phyloP scores from a whole-genome alignment of 2,329 filamentous ascomycete genomes.

The Monosporascus sp. region DNA sequence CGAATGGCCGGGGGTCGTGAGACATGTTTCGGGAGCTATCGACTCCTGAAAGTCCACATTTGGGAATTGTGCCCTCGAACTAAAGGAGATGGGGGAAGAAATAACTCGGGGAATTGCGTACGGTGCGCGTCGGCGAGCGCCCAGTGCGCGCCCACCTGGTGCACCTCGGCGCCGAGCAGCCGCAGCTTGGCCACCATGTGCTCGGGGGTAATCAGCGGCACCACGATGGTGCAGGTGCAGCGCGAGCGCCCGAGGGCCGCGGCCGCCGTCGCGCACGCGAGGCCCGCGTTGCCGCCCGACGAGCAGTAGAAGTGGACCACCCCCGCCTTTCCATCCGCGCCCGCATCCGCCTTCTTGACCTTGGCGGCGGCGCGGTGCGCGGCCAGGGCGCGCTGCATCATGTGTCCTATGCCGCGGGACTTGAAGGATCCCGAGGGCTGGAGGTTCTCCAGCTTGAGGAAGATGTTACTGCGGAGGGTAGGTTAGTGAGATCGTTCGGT shows the following conservation, averaged over 20 bases:
- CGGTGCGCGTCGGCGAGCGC: slow-evolving; percentile 62
- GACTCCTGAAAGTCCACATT: no score
- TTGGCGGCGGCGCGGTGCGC: slow-evolving; percentile 21
- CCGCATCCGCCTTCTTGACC: slow-evolving; percentile 4
- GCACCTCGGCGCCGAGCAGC: slow-evolving; percentile 62
- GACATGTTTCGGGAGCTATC: no score
- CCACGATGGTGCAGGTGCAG: slow-evolving; percentile 63
- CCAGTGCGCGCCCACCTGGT: slow-evolving; percentile 64
- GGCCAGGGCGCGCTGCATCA: slow-evolving; percentile 45
- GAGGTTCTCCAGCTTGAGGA: slow-evolving; percentile 79
- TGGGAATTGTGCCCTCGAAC: no score
- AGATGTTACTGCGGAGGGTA: slow-evolving; percentile 57
- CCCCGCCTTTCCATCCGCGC: slow-evolving; percentile 15
- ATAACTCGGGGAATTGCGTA: no score
- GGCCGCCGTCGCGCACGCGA: slow-evolving; percentile 74
- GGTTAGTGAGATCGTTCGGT: not conserved
- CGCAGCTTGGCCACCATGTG: slow-evolving; percentile 68
- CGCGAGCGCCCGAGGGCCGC: slow-evolving; percentile 40
- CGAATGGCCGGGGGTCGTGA: no score
- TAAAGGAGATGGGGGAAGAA: no score
- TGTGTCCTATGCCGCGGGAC: slow-evolving; percentile 69
- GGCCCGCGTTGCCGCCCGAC: slow-evolving; percentile 77
- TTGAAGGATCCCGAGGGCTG: slow-evolving; percentile 87
- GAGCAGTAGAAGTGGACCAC: slow-evolving; percentile 70
- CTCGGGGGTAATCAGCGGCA: slow-evolving; percentile 60